Evolutionary conservation across 2,329 filamentous ascomycete genomes (phyloP), one percentile per base, ranked within the genome.

Genomic region (Trichoderma simmonsii): DNA sequence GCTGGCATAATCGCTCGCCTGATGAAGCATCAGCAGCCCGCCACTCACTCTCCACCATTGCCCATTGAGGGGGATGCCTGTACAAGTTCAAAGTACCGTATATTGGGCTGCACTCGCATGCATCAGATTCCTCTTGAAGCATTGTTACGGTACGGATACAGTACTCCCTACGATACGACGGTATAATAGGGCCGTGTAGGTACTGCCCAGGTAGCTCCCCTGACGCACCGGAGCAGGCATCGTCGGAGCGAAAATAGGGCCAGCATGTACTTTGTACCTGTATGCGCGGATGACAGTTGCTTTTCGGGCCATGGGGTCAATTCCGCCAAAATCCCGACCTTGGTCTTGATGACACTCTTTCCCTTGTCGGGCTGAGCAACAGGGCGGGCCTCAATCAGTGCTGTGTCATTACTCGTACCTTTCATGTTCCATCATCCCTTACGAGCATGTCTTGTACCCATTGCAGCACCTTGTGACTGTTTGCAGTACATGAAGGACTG

Each of bases 11-110:
- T 60, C 36, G 51, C 69, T 71, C 69, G 69, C 51, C 60, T 71
- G 61, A 65, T 71, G 54, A 51, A 57, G 61, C 70, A 57, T 39
- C 11, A 59, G 26, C 54, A 54, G 63, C 5, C 63, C 63, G 56
- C 56, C 56, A 56, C 67, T 26, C 43, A 18, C 57, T 70, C 57
- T 70, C 67, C 67, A 70, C 67, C 30, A 57, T 54, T 34, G 67
- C 43, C 39, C 43, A 48, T 48, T 21, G 43, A 21, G 43, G n/a
- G 43, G 43, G 15, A n/a, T 43, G 18, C 43, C 9, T 48, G 43
- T 21, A 11, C 43, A 21, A 48, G 43, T 48, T 21, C n/a, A 21
- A 57, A 15, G 54, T 28, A 48, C 43, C 43, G 18, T 48, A 26
- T 56, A 57, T 57, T 28, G 54, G n/a, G 43, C 43, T 24, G 43